A percentile compares a stretch with the other conserved stretches of the same genome.
Evolutionary conservation across 345 rosid genomes (phyloP).

Genomic region (Rhizophora mangle): DNA sequence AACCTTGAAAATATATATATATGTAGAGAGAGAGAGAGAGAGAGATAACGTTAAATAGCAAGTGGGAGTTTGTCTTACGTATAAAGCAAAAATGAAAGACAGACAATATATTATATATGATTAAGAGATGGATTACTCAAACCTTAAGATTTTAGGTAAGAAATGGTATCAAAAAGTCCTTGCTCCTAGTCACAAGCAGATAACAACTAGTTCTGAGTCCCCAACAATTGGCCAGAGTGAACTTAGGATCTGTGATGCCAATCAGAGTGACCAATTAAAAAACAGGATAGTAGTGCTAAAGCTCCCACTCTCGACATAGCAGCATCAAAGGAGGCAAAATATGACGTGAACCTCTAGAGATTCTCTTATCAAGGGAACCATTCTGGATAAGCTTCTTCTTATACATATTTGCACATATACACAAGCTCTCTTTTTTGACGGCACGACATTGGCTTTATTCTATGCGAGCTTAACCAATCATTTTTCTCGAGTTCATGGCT

Average conservation of each 20-base stretch:
- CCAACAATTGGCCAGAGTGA: conserved; percentile 2
- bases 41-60: too few relatives aligned
- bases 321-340: conserved; percentile 37
- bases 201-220: neutral
- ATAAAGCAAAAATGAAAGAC: too few relatives aligned
- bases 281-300: neutral
- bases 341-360: conserved; percentile 42
- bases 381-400: neutral
- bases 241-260: conserved; percentile 11
- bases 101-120: too few relatives aligned
- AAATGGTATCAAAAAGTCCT: too few relatives aligned
- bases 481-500: neutral
- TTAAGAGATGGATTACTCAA: too few relatives aligned
- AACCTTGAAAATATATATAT: too few relatives aligned
- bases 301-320: conserved; percentile 49
- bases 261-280: conserved; percentile 3
- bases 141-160: too few relatives aligned
- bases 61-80: too few relatives aligned
- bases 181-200: too few relatives aligned
- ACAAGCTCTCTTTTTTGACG: conserved; percentile 5
- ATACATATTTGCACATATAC: neutral
- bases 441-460: neutral
- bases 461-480: neutral
- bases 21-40: neutral
- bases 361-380: conserved; percentile 24